A percentile compares a stretch with the other conserved stretches of the same genome.
Evolutionary conservation across 108 stramenopile genomes (phyloP).

Genomic region (Schizochytrium sp.): DNA sequence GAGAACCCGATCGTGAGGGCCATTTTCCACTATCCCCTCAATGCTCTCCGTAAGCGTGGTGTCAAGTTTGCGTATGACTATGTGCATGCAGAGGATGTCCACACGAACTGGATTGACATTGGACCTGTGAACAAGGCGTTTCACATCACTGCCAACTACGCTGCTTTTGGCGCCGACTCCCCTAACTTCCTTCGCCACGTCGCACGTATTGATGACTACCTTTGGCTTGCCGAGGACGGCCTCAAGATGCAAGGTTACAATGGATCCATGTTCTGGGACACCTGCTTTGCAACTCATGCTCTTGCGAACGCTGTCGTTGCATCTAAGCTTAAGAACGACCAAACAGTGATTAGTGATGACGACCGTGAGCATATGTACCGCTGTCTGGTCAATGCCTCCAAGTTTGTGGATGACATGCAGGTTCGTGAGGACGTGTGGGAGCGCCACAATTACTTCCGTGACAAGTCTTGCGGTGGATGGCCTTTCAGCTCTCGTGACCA

Average conservation of each 20-base stretch:
- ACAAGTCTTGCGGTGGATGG: slow-evolving; percentile 96
- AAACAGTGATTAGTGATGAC: not conserved
- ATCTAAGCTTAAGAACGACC: slow-evolving; percentile 23
- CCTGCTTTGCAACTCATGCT: slow-evolving; percentile 94
- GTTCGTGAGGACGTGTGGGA: slow-evolving; percentile 82
- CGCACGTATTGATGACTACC: slow-evolving; percentile 89
- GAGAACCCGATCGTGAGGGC: slow-evolving; percentile 36
- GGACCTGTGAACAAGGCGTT: slow-evolving; percentile 98
- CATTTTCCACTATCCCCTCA: slow-evolving; percentile 67
- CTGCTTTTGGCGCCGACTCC: slow-evolving; percentile 48
- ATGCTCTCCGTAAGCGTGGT: slow-evolving; percentile 80
- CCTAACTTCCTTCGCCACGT: slow-evolving; percentile 84
- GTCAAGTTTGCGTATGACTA: not conserved
- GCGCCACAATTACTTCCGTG: slow-evolving; percentile 88
- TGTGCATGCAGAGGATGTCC: slow-evolving; percentile 88
- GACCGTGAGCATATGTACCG: slow-evolving; percentile 43
- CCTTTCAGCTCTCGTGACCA: slow-evolving; percentile 96
- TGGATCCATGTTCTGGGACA: slow-evolving; percentile 97
- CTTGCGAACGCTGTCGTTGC: slow-evolving; percentile 83
- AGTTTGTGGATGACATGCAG: slow-evolving; percentile 82
- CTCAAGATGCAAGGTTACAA: slow-evolving; percentile 99
- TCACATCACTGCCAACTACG: slow-evolving; percentile 84
- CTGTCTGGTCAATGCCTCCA: slow-evolving; percentile 26
- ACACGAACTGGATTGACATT: slow-evolving; percentile 95
- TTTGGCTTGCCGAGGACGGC: slow-evolving; percentile 99